Evolutionary conservation across 2,329 filamentous ascomycete species (phyloP), one percentile per base, ranked within the genome.

Genomic region (Clarireedia hainanense): DNA sequence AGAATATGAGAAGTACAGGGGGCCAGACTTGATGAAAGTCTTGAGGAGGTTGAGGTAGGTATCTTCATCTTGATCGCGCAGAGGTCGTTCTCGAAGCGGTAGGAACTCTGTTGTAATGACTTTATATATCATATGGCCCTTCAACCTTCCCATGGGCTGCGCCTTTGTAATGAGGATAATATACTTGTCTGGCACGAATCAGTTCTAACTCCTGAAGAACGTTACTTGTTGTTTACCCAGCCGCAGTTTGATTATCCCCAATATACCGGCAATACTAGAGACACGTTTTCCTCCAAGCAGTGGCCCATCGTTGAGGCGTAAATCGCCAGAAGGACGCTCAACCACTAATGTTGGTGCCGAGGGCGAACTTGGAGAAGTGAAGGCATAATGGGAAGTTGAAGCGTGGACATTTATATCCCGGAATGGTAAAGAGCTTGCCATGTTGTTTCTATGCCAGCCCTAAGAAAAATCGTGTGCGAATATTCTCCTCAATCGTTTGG

Each of bases 1-100:
- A 7, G 91, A 92, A 76, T 99, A 99, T 56, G 94, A 97, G 68
- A 96, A 99, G 79, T 95, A 97, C 86, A 97, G 91, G 7, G 92
- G 90, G 0, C 88, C 89, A 12, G 82, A 85, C 70, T 88, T 87
- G 64, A 99, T 80, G 60, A 94, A 84, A 48, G 80, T 83, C 72
- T 91, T 91, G 64, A 99, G 81, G 53, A 97, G 79, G 50, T 78
- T 74, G 54, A 97, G 80, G 72, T 96, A 97, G 64, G 84, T 88
- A 72, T 97, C 92, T 77, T 99, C 94, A 70, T 99, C 94, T 46
- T 86, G 83, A 68, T 99, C 94, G 73, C 88, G 89, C 60, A 97
- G 83, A 63, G 89, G 86, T 63, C 90, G 87, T 74, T 97, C 94
- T 72, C 91, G 90, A 69, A 99, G 83, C 47, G 94, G 91, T 37